Percentiles rank a stretch among this genome's conserved stretches.
Evolutionary conservation across 768 basidiomycete species (phyloP).

Genomic region (Hericium erinaceus): DNA sequence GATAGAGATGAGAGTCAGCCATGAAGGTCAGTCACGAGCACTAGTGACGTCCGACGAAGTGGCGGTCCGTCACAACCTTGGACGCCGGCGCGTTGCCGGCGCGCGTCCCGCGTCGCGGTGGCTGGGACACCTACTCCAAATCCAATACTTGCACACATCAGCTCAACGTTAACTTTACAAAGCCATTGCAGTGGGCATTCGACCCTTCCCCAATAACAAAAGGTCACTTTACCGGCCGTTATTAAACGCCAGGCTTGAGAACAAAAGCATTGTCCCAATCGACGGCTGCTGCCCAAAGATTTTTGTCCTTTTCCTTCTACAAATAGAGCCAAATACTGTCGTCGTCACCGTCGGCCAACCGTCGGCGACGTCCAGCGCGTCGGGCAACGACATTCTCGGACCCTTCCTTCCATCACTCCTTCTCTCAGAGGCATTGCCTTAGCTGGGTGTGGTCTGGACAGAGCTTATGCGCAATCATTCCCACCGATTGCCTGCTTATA

Average conservation of each 20-base stretch:
- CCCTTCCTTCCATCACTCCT: too few species aligned
- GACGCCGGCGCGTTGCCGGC: too few species aligned
- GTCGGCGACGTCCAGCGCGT: slow-evolving; percentile 16
- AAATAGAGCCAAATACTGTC: slow-evolving; percentile 14
- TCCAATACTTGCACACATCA: too few species aligned
- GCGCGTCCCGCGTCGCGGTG: neutral
- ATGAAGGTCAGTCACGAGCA: neutral
- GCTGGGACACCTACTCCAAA: too few species aligned
- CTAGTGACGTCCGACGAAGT: neutral
- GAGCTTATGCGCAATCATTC: too few species aligned
- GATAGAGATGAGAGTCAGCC: slow-evolving; percentile 5
- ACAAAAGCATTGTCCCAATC: neutral
- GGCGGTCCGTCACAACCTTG: neutral
- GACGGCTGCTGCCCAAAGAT: slow-evolving; percentile 2
- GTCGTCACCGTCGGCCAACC: slow-evolving; percentile 5
- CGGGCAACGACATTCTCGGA: slow-evolving; percentile 4
- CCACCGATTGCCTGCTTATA: too few species aligned
- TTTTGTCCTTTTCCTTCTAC: slow-evolving; percentile 1
- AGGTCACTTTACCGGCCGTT: too few species aligned
- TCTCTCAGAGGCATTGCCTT: too few species aligned
- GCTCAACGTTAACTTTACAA: too few species aligned
- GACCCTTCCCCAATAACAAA: too few species aligned
- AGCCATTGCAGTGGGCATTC: too few species aligned
- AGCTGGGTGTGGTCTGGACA: too few species aligned
- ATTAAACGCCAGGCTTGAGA: neutral